phyloP scores from a whole-genome alignment of 2,329 filamentous ascomycete species.

The Sporothrix euskadiensis region DNA sequence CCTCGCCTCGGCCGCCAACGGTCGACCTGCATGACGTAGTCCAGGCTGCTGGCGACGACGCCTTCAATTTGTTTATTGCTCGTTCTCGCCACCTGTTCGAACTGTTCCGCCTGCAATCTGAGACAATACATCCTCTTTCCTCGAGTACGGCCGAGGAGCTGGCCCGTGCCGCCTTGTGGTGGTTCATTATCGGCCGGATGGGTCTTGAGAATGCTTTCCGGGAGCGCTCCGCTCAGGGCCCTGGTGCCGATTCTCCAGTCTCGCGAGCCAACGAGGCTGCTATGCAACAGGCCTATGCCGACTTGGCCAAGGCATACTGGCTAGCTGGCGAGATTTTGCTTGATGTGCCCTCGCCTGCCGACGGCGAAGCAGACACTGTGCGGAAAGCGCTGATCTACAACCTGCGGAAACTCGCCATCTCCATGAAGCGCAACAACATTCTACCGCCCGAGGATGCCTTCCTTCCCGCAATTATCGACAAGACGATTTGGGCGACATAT shows the following conservation, averaged over 20 bases:
- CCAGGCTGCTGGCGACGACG: constrained; percentile 59
- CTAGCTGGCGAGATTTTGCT: constrained; percentile 60
- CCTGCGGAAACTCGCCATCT: constrained; percentile 72
- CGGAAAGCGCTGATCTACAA: constrained; percentile 61
- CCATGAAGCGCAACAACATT: constrained; percentile 81
- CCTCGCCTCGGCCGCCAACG: constrained; percentile 36
- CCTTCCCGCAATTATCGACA: constrained; percentile 76
- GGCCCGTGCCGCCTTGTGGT: constrained; percentile 76
- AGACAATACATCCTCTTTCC: constrained; percentile 67
- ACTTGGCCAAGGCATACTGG: constrained; percentile 85
- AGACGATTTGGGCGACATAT: constrained; percentile 78
- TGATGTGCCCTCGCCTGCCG: constrained; percentile 45
- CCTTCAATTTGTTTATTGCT: constrained; percentile 67
- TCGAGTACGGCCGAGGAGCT: constrained; percentile 66
- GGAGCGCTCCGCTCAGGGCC: constrained; percentile 58
- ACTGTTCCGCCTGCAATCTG: constrained; percentile 75
- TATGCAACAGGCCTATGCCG: constrained; percentile 76
- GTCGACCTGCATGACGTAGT: constrained; percentile 47
- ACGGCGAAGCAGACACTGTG: constrained; percentile 53
- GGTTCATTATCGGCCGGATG: constrained; percentile 81
- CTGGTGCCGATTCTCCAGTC: constrained; percentile 40
- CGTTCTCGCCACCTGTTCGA: constrained; percentile 73
- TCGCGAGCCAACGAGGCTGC: constrained; percentile 54
- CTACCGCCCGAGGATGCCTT: constrained; percentile 68
- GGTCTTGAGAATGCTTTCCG: constrained; percentile 72